These are phyloP conservation scores for Protomyces lactucae-debilis DNA, from an alignment of 1,139 yeast species.

Conservation along the genomic window DNA sequence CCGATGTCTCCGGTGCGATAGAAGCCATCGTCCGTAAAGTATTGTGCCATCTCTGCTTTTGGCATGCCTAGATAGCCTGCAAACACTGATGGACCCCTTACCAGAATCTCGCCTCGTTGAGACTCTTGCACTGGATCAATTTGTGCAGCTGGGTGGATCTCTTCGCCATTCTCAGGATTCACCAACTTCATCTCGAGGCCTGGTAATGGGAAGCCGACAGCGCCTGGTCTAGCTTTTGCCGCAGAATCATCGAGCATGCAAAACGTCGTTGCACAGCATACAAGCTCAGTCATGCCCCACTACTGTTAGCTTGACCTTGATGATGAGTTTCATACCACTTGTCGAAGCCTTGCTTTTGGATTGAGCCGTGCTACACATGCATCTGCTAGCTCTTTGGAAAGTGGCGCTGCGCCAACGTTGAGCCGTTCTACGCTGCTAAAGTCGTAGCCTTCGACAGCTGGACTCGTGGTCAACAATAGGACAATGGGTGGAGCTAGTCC, in stretches of 20 bases:
- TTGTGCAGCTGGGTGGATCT: constrained; percentile 39
- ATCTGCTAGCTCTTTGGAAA: constrained; percentile 34
- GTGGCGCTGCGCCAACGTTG: constrained; percentile 43
- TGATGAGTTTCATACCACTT: constrained; percentile 30
- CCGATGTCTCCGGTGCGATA: constrained; percentile 75
- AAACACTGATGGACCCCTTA: constrained; percentile 69
- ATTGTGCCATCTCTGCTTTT: constrained; percentile 44
- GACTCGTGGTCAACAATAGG: constrained; percentile 41
- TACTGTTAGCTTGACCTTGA: constrained; percentile 8
- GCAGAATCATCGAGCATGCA: constrained; percentile 57
- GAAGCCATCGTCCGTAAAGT: constrained; percentile 63
- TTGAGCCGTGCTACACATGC: constrained; percentile 33
- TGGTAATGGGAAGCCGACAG: constrained; percentile 50
- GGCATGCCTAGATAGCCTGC: constrained; percentile 55
- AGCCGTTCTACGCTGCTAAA: constrained; percentile 32
- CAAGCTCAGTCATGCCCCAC: constrained; percentile 80
- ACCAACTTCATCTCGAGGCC: constrained; percentile 47
- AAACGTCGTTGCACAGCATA: constrained; percentile 70
- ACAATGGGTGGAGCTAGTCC: constrained; percentile 43
- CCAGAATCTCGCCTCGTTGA: constrained; percentile 53
- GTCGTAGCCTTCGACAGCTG: constrained; percentile 38
- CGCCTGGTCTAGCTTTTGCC: constrained; percentile 43
- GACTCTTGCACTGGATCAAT: neutral
- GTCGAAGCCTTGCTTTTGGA: neutral
- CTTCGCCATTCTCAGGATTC: constrained; percentile 50